Percentiles rank a stretch among this genome's conserved stretches.
Evolutionary conservation across 2,329 filamentous ascomycete species (phyloP).

Genomic region (Colletotrichum noveboracense): DNA sequence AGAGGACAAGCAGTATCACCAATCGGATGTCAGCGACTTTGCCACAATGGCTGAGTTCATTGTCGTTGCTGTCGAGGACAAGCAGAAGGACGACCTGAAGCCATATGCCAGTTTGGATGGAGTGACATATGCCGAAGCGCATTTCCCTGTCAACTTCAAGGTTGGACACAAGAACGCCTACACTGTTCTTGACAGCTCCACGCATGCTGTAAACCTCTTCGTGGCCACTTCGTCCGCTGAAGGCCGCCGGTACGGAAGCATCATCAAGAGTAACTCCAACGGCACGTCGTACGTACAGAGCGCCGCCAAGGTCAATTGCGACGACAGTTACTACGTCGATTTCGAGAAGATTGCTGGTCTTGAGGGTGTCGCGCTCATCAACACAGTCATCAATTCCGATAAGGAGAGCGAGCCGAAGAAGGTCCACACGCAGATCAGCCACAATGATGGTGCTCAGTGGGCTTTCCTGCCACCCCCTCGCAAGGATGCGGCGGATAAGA

Average conservation of each 20-base stretch:
- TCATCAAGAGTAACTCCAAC: conserved; percentile 98
- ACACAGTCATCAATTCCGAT: conserved; percentile 78
- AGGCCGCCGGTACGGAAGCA: conserved; percentile 77
- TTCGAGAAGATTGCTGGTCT: conserved; percentile 95
- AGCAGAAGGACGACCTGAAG: conserved; percentile 71
- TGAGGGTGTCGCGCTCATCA: conserved; percentile 88
- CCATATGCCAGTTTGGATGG: conserved; percentile 89
- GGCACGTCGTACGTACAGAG: conserved; percentile 94
- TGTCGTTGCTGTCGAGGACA: conserved; percentile 79
- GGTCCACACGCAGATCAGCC: conserved; percentile 89
- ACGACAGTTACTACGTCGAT: conserved; percentile 80
- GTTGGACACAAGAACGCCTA: conserved; percentile 82
- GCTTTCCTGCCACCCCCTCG: conserved; percentile 73
- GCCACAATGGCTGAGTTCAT: conserved; percentile 98
- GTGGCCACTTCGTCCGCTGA: conserved; percentile 75
- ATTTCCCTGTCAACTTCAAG: conserved; percentile 86
- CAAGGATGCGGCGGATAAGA: conserved; percentile 73
- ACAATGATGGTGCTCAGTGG: conserved; percentile 96
- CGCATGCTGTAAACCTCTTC: conserved; percentile 92
- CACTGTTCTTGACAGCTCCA: conserved; percentile 93
- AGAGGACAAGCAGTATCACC: conserved; percentile 64
- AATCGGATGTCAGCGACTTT: conserved; percentile 80
- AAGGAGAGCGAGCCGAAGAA: conserved; percentile 74
- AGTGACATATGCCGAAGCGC: conserved; percentile 77
- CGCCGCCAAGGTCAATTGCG: conserved; percentile 80